Percentiles rank a stretch among this genome's conserved stretches.
Evolutionary conservation across 352 stramenopile species (phyloP).

Genomic region (Globisporangium canariense): DNA sequence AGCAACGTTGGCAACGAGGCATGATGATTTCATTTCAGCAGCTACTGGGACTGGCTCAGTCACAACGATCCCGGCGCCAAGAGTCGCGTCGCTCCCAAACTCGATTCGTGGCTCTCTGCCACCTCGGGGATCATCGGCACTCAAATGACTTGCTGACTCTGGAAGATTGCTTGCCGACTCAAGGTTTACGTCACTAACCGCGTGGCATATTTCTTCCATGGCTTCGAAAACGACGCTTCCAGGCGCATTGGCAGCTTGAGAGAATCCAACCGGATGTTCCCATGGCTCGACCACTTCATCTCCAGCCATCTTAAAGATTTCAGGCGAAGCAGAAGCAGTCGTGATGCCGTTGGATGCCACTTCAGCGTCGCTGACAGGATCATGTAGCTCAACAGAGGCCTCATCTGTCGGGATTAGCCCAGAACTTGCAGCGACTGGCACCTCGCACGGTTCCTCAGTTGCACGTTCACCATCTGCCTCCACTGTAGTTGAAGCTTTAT

Average conservation of each 20-base stretch:
- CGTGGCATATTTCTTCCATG: background rate
- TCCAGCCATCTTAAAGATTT: background rate
- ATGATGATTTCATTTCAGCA: background rate
- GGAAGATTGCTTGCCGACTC: background rate
- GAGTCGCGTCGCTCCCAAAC: background rate
- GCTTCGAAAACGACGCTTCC: too few species aligned
- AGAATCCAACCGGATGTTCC: background rate
- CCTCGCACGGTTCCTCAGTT: background rate
- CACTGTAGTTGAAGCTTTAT: background rate
- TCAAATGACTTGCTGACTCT: too few species aligned
- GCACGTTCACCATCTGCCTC: background rate
- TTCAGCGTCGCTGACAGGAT: background rate
- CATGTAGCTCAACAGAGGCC: background rate
- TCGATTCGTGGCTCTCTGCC: background rate
- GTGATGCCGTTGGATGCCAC: too few species aligned
- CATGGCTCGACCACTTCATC: background rate
- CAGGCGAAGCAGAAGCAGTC: background rate
- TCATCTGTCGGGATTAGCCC: background rate
- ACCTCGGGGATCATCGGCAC: background rate
- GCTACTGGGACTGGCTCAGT: background rate
- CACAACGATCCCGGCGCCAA: background rate
- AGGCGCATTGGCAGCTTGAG: background rate
- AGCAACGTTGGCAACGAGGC: conserved; percentile 5
- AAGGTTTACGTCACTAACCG: background rate
- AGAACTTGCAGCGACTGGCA: background rate